Conservation (phyloP, 2,329 filamentous ascomycete species). For the Epichloe typhina region DNA sequence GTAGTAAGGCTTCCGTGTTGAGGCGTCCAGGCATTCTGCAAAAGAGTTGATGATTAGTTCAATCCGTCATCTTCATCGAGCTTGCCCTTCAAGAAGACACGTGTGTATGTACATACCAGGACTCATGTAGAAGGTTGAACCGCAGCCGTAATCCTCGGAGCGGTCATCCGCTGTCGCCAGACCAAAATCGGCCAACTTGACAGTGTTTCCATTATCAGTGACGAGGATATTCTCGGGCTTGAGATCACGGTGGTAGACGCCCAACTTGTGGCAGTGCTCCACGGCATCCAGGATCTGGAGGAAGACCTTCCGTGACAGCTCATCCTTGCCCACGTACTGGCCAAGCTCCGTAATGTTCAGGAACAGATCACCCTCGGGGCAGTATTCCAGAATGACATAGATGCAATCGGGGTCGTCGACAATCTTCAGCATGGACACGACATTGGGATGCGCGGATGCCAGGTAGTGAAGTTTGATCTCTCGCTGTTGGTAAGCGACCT, state of each 20-base stretch:
- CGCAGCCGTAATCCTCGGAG: slow-evolving; percentile 92
- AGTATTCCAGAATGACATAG: slow-evolving; percentile 93
- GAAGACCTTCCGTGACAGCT: slow-evolving; percentile 74
- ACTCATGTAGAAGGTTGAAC: slow-evolving; percentile 98
- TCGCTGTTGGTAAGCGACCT: slow-evolving; percentile 79
- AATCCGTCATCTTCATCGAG: neutral
- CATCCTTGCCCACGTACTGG: slow-evolving; percentile 86
- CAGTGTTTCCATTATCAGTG: slow-evolving; percentile 72
- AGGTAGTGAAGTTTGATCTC: slow-evolving; percentile 87
- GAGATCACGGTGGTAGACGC: slow-evolving; percentile 93
- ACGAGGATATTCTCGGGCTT: slow-evolving; percentile 98
- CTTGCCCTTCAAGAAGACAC: no score
- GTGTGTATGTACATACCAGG: slow-evolving; percentile 54
- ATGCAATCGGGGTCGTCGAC: slow-evolving; percentile 86
- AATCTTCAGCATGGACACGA: slow-evolving; percentile 88
- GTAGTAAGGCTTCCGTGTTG: slow-evolving; percentile 64
- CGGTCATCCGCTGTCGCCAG: slow-evolving; percentile 73
- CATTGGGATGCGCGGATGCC: slow-evolving; percentile 80
- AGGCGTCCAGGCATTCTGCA: slow-evolving; percentile 78
- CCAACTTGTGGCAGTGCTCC: slow-evolving; percentile 81
- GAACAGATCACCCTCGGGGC: slow-evolving; percentile 92
- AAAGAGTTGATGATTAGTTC: slow-evolving; percentile 10
- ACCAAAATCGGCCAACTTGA: slow-evolving; percentile 96
- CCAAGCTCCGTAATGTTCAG: slow-evolving; percentile 93
- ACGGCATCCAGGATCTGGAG: slow-evolving; percentile 95